phyloP scores from a whole-genome alignment of 306 rosid genomes.

The Lathyrus oleraceus region DNA sequence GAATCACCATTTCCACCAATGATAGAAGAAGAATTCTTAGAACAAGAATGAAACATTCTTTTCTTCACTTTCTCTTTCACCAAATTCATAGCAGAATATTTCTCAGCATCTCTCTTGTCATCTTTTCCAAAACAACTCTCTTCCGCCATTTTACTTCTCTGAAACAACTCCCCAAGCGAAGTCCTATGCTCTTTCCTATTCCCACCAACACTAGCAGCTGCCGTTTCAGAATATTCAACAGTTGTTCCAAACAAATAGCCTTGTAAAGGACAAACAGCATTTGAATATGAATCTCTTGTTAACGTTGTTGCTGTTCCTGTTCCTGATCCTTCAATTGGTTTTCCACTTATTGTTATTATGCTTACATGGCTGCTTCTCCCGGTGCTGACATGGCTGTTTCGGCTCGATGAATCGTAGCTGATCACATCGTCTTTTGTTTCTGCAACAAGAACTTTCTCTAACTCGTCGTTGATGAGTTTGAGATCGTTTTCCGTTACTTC shows the following conservation, averaged over 20 bases:
- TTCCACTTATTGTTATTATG: conserved; percentile 76
- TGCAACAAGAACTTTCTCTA: conserved; percentile 81
- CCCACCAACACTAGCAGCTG: conserved; percentile 34
- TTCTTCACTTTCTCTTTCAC: conserved; percentile 72
- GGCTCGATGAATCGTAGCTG: conserved; percentile 72
- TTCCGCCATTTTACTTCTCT: conserved; percentile 68
- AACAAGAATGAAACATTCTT: conserved; percentile 65
- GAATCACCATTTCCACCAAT: conserved; percentile 53
- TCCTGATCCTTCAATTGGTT: conserved; percentile 48
- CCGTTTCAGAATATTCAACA: conserved; percentile 65
- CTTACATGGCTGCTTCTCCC: conserved; percentile 74
- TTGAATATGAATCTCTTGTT: too few relatives aligned
- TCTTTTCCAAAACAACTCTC: conserved; percentile 51
- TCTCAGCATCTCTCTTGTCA: conserved; percentile 17
- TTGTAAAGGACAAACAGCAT: conserved; percentile 70
- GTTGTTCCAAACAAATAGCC: conserved; percentile 87
- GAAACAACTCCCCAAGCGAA: conserved; percentile 85
- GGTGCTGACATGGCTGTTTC: conserved; percentile 82
- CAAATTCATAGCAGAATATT: background rate
- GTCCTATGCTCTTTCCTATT: conserved; percentile 80
- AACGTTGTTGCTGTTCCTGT: conserved; percentile 30
- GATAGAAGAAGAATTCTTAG: conserved; percentile 46
- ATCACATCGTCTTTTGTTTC: conserved; percentile 68
- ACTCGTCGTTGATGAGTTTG: conserved; percentile 81
- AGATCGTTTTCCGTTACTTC: conserved; percentile 86